phyloP scores from a whole-genome alignment of 2,329 filamentous ascomycete genomes.

The Bipolaris bicolor region DNA sequence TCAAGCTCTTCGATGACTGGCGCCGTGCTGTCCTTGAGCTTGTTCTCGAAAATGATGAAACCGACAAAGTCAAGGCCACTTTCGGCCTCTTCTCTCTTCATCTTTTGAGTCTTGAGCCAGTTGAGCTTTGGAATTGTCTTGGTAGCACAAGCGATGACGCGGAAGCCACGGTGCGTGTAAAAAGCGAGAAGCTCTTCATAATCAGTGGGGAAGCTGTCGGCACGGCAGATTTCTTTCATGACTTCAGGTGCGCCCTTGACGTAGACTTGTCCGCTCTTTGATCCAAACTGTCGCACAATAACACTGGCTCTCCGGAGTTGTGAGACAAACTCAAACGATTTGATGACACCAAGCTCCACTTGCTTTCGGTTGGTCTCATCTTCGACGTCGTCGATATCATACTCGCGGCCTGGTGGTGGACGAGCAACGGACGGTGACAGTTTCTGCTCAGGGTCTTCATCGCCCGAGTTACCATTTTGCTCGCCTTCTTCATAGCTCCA shows the following conservation, averaged over 20 bases:
- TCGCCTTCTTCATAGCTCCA: slow-evolving; percentile 93
- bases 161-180: slow-evolving; percentile 95
- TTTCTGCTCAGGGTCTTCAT: slow-evolving; percentile 79
- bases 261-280: slow-evolving; percentile 83
- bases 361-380: slow-evolving; percentile 56
- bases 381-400: slow-evolving; percentile 60
- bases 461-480: slow-evolving; percentile 65
- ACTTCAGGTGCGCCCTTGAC: slow-evolving; percentile 97
- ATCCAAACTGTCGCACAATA: slow-evolving; percentile 85
- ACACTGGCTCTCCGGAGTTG: slow-evolving; percentile 92
- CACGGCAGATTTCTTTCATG: slow-evolving; percentile 89
- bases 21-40: slow-evolving; percentile 86
- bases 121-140: slow-evolving; percentile 86
- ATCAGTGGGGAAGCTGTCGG: slow-evolving; percentile 82
- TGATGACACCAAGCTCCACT: slow-evolving; percentile 87
- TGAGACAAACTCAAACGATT: slow-evolving; percentile 93
- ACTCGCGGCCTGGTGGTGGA: slow-evolving; percentile 70
- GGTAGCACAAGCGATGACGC: slow-evolving; percentile 93
- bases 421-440: slow-evolving; percentile 88
- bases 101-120: slow-evolving; percentile 94
- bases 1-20: slow-evolving; percentile 81
- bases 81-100: slow-evolving; percentile 86
- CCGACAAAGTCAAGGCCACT: slow-evolving; percentile 84
- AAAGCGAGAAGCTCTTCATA: slow-evolving; percentile 88
- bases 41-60: slow-evolving; percentile 99